These are phyloP conservation scores for Candida anutae DNA, from an alignment of 1,139 yeast genomes.

Conservation along the genomic window DNA sequence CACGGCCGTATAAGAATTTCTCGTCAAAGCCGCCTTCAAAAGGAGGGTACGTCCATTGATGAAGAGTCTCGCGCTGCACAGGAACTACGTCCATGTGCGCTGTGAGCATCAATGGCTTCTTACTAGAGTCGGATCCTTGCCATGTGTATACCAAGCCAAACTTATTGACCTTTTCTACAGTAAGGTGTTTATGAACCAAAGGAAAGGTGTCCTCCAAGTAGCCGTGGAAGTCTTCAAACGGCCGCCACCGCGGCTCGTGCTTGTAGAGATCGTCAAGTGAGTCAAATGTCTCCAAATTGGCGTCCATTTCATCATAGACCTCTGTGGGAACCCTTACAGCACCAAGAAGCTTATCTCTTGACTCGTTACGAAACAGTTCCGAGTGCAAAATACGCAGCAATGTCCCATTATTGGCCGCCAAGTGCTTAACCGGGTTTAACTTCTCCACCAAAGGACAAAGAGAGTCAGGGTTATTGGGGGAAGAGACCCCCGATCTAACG, in stretches of 20 bases:
- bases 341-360: constrained; percentile 39
- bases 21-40: constrained; percentile 37
- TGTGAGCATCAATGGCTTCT: constrained; percentile 35
- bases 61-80: constrained; percentile 30
- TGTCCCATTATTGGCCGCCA: constrained; percentile 10
- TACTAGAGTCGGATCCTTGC: constrained; percentile 18
- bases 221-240: constrained; percentile 20
- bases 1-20: constrained; percentile 35
- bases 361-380: constrained; percentile 26
- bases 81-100: constrained; percentile 49
- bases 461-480: constrained; percentile 14
- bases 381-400: constrained; percentile 26
- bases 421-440: constrained; percentile 14
- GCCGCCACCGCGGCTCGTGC: constrained; percentile 19
- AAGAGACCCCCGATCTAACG: no score
- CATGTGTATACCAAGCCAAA: constrained; percentile 30
- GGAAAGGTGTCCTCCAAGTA: constrained; percentile 26
- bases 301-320: constrained; percentile 42
- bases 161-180: constrained; percentile 23
- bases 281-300: constrained; percentile 17
- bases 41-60: constrained; percentile 38
- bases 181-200: constrained; percentile 21
- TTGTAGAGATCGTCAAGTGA: constrained; percentile 18
- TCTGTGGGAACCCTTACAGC: constrained; percentile 60
- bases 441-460: constrained; percentile 30